Base-by-base conservation (phyloP, 208 protist species). In the Trypanosoma melophagium region DNA sequence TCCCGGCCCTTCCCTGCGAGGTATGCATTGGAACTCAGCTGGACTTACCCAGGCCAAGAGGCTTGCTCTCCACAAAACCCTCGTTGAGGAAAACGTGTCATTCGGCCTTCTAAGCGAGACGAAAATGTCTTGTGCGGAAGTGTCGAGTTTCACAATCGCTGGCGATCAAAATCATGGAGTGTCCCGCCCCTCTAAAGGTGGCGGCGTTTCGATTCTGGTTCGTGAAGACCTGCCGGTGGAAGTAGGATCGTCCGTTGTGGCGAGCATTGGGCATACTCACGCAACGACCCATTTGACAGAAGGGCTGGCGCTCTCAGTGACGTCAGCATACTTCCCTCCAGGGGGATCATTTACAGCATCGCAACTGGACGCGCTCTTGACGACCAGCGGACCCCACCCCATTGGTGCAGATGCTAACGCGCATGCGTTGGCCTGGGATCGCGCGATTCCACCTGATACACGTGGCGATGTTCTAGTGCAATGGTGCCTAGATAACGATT, bases 401-500 rank as follows among this genome's bases (percentile, higher is more conserved):
- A 62, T 62, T 35, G 59, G 44, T 49, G 59, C 59, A 54, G 59
- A 64, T 42, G 44, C 45, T 14, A 64, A 64, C 24, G 41, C 59
- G 52, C 59, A 64, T 31, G 41, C 59, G n/a, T 8, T 54, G 25
- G 59, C 59, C 2, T 64, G 59, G 59, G 42, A 54, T 49, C 22
- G n/a, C 5, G 24, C 17, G 7, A 28, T 53, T 44, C 40, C 59
- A n/a, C 41, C 38, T 28, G 59, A 64, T 40, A 14, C 45, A 0
- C 44, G 59, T 24, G 59, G 59, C 19, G 40, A 41, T 31, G 22
- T 10, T 3, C 13, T 64, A 21, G n/a, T 54, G 2, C 59, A 64
- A 40, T 64, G 59, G 59, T 54, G 45, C 24, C 22, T 54, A 3
- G 59, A 64, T 31, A 64, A 64, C 14, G 40, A 50, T 17, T 54